Conservation (phyloP, 768 basidiomycete species). For the Rhodotorula kratochvilovae region DNA sequence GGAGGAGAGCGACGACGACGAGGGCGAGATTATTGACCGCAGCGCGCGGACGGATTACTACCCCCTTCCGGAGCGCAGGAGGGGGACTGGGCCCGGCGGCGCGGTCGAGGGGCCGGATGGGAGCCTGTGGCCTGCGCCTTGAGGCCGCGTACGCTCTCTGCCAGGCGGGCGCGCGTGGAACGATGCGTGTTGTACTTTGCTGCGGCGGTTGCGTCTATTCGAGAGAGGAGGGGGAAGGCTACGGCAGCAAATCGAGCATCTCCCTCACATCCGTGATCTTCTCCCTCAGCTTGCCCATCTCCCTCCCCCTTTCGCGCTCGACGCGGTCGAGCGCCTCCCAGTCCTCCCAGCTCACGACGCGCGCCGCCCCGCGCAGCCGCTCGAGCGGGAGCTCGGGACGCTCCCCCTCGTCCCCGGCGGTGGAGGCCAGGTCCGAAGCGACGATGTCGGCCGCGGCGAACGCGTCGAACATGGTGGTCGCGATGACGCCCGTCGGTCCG, state of each 20-base stretch:
- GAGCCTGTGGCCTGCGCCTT: constrained; percentile 35
- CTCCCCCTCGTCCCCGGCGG: constrained; percentile 10
- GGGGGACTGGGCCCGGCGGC: constrained; percentile 8
- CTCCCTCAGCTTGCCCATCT: constrained; percentile 48
- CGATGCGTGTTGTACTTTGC: not conserved
- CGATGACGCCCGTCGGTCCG: constrained; percentile 86
- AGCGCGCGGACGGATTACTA: constrained; percentile 37
- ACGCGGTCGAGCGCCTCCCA: constrained; percentile 73
- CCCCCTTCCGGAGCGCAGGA: constrained; percentile 15
- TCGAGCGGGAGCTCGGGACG: constrained; percentile 46
- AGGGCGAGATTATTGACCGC: constrained; percentile 37
- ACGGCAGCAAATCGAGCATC: constrained; percentile 45
- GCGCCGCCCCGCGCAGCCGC: constrained; percentile 48
- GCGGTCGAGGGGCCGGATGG: constrained; percentile 26
- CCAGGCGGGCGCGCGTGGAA: too few species aligned
- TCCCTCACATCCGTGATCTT: constrained; percentile 49
- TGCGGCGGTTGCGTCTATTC: not conserved
- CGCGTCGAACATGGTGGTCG: constrained; percentile 87
- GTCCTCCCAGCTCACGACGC: constrained; percentile 62
- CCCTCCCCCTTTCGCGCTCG: constrained; percentile 61
- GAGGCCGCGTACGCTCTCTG: not conserved
- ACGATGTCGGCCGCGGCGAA: constrained; percentile 72
- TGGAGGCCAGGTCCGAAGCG: constrained; percentile 56
- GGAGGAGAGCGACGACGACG: constrained; percentile 35
- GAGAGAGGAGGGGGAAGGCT: not conserved